Percentiles rank a stretch among this genome's conserved stretches.
Conservation (phyloP, 1,284 basidiomycete genomes). For the Phlebopus sp. region DNA sequence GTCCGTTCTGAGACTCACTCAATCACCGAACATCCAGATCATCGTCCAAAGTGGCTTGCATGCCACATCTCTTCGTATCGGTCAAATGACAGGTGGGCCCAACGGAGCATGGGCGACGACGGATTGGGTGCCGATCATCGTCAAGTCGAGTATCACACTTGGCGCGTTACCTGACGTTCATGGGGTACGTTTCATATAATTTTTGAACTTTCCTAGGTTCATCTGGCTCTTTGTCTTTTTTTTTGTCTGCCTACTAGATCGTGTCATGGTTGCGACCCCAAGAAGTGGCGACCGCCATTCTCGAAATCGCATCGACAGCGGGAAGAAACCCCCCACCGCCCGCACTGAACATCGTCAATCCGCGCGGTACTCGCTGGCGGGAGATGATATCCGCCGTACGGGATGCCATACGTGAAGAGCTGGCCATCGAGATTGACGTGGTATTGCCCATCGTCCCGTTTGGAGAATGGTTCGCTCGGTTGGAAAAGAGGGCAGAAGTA, state of each 20-base stretch:
- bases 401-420: slow-evolving; percentile 7
- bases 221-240: too few species aligned
- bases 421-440: background rate
- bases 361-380: slow-evolving; percentile 16
- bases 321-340: slow-evolving; percentile 2
- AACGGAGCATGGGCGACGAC: slow-evolving; percentile 29
- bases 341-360: slow-evolving; percentile 26
- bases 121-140: slow-evolving; percentile 31
- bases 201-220: too few species aligned
- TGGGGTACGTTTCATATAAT: slow-evolving; percentile 18
- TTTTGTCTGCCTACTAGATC: slow-evolving; percentile 9
- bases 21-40: slow-evolving; percentile 11
- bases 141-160: slow-evolving; percentile 26
- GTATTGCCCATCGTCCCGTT: slow-evolving; percentile 6
- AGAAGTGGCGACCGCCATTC: slow-evolving; percentile 14
- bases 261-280: slow-evolving; percentile 25
- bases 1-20: background rate
- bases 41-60: slow-evolving; percentile 23
- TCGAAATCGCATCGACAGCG: slow-evolving; percentile 17
- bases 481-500: slow-evolving; percentile 3
- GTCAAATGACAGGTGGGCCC: slow-evolving; percentile 27
- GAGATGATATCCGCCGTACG: slow-evolving; percentile 14
- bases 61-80: slow-evolving; percentile 27
- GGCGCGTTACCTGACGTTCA: slow-evolving; percentile 25
- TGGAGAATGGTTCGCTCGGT: slow-evolving; percentile 6